Conservation (phyloP, 495 filamentous ascomycete genomes). For the Penicillium odoratum region DNA sequence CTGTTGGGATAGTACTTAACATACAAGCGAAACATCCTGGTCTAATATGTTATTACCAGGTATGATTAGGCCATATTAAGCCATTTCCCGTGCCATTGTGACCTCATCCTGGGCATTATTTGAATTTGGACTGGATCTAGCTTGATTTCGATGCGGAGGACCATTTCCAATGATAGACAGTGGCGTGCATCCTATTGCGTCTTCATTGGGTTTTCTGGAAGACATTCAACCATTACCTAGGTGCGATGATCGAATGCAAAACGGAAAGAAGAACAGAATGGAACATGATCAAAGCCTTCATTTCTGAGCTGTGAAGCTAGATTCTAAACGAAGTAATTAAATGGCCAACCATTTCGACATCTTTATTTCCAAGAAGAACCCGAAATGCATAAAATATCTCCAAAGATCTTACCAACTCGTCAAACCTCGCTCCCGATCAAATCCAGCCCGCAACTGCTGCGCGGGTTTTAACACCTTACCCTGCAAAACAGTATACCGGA, state of each 20-base stretch:
- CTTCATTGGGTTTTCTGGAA: background rate
- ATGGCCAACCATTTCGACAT: background rate
- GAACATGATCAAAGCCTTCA: background rate
- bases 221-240: background rate
- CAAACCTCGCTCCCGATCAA: constrained; percentile 75
- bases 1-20: background rate
- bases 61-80: background rate
- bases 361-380: background rate
- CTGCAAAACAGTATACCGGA: constrained; percentile 84
- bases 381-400: background rate
- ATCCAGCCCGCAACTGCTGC: constrained; percentile 82
- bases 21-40: background rate
- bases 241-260: background rate
- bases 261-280: background rate
- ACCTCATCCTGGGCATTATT: background rate
- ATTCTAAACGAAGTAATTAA: background rate
- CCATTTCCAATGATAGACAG: background rate
- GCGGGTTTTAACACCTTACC: constrained; percentile 91
- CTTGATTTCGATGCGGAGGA: background rate
- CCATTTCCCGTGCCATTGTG: background rate
- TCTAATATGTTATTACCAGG: background rate
- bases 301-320: background rate
- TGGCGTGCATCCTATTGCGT: background rate
- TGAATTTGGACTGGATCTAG: background rate
- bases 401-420: constrained; percentile 72